Evolutionary conservation across 2,329 filamentous ascomycete species (phyloP), one percentile per base, ranked within the genome.

Genomic region (Akanthomyces dipterigenus): DNA sequence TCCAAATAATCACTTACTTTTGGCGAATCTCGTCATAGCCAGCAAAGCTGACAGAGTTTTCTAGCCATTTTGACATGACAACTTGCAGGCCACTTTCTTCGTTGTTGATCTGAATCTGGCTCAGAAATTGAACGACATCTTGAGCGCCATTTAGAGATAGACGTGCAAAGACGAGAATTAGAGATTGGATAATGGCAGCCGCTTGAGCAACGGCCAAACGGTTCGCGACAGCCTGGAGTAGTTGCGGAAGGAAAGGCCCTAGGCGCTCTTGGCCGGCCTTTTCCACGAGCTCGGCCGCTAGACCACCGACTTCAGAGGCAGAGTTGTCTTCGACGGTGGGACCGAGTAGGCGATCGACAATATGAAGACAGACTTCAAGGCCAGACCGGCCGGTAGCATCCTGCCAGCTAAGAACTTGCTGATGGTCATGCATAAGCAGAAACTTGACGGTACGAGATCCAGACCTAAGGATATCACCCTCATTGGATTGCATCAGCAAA

Each of bases 11-110:
- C n/a, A 79, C 87, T 74, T 79, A 93, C 90, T 98, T 99, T 74
- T 97, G 91, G 67, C 93, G 86, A 68, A 98, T 98, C 74, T 97
- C 93, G 69, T 98, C 93, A 68, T 97, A 99, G 14, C 95, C 95
- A n/a, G 92, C 92, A 76, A 99, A 99, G 74, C 89, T 96, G 74
- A 96, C 85, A 4, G 92, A 96, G 75, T 98, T 96, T 77, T 98
- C 95, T 1, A 99, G 80, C 95, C 95, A 99, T 76, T 98, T 97
- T 75, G 87, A 83, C 66, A 98, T 78, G 3, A 99, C 95, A 26
- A 97, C 87, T 65, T 93, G 86, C 8, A 99, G 78, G n/a, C 93
- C 95, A 69, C 83, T 96, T 70, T 89, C 82, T 20, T 87, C 88
- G 9, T 34, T 2, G 53, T 86, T 85, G 65, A 98, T 89, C 67